These are phyloP conservation scores for Alternaria panax DNA, from an alignment of 2,329 filamentous ascomycete species.

Conservation along the genomic window DNA sequence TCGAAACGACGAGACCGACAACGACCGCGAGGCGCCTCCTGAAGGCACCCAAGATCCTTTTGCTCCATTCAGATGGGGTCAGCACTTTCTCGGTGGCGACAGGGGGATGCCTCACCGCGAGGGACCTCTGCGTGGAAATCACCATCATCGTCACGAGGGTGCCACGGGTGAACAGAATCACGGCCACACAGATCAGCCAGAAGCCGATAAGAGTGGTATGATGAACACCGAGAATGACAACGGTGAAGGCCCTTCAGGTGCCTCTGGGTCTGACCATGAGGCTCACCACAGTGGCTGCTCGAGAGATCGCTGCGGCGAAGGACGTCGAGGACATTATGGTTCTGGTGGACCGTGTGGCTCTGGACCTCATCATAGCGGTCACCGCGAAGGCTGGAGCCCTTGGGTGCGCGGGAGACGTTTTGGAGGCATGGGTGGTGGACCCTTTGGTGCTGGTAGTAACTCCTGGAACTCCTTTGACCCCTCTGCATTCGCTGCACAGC, in stretches of 20 bases:
- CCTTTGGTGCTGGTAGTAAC: constrained; percentile 19
- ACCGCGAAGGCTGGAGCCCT: constrained; percentile 37
- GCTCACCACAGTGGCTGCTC: constrained; percentile 12
- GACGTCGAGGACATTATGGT: constrained; percentile 31
- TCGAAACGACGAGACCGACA: constrained; percentile 35
- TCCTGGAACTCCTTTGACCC: constrained; percentile 32
- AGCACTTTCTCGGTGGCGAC: constrained; percentile 36
- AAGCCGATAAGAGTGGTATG: constrained; percentile 21
- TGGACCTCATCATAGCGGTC: constrained; percentile 20
- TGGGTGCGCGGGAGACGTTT: constrained; percentile 31
- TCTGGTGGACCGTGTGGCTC: constrained; percentile 31
- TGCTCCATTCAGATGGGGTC: constrained; percentile 47
- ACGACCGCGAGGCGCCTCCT: constrained; percentile 31
- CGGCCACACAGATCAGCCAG: constrained; percentile 10
- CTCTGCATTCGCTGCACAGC: constrained; percentile 40
- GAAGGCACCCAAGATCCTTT: constrained; percentile 27
- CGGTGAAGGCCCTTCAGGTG: constrained; percentile 41
- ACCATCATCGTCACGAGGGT: constrained; percentile 31
- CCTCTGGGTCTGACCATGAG: constrained; percentile 38
- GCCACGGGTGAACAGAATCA: constrained; percentile 7
- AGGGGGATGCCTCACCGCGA: constrained; percentile 40
- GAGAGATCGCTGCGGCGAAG: constrained; percentile 27
- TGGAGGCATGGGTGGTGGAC: constrained; percentile 13
- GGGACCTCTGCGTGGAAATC: constrained; percentile 35
- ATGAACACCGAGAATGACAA: constrained; percentile 33